Evolutionary conservation across 2,329 filamentous ascomycete species (phyloP).

Genomic region (Chaetomium olivaceum): DNA sequence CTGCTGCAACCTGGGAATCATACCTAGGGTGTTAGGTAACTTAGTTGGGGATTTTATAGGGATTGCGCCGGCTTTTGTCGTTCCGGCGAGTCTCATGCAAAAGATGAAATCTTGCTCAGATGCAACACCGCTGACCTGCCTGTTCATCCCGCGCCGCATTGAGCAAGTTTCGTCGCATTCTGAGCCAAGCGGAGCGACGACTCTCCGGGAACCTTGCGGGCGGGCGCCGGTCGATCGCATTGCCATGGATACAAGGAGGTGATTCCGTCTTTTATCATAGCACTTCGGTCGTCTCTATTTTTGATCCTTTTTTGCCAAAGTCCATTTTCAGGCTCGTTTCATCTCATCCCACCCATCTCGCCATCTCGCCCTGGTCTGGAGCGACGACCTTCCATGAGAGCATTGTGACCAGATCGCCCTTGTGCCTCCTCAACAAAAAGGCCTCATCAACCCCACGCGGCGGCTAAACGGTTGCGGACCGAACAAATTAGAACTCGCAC

Average conservation of each 20-base stretch:
- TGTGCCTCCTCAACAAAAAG: neutral
- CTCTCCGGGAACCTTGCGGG: neutral
- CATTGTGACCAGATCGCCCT: neutral
- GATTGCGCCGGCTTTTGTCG: neutral
- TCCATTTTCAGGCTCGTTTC: neutral
- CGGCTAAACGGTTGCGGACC: slow-evolving; percentile 26
- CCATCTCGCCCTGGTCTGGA: neutral
- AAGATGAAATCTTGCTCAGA: neutral
- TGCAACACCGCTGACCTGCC: slow-evolving; percentile 1
- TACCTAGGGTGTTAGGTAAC: too few species aligned
- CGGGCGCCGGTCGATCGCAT: neutral
- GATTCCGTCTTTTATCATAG: slow-evolving; percentile 1
- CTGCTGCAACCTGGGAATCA: neutral
- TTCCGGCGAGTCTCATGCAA: neutral
- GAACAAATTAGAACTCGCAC: neutral
- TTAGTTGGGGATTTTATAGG: too few species aligned
- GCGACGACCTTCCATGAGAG: neutral
- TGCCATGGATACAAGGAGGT: neutral
- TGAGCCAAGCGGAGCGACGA: neutral
- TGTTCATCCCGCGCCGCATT: slow-evolving; percentile 13
- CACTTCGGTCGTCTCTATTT: neutral
- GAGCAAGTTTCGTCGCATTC: slow-evolving; percentile 20
- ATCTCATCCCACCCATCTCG: neutral
- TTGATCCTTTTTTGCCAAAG: neutral
- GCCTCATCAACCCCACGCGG: slow-evolving; percentile 15